Percentiles rank a stretch among this genome's conserved stretches.
Conservation (phyloP, 139 green algal species). For the Coccomyxa sp. region DNA sequence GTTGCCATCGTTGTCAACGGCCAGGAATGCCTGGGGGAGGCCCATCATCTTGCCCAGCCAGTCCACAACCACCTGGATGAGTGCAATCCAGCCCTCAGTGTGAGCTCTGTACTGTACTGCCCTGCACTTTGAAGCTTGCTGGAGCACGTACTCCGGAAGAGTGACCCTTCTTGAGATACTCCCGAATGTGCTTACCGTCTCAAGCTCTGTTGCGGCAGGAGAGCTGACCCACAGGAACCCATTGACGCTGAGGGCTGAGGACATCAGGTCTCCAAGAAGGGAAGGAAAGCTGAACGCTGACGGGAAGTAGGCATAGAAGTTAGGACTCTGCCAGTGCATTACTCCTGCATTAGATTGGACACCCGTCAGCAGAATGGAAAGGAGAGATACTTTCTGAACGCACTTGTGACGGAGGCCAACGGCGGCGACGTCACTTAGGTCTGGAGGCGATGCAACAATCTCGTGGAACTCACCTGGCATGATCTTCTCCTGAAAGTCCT, state of each 20-base stretch:
- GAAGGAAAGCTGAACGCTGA: slow-evolving; percentile 58
- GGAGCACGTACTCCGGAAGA: no score
- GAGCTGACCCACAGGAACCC: slow-evolving; percentile 65
- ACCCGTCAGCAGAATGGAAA: no score
- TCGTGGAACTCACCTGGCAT: slow-evolving; percentile 60
- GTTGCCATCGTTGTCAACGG: neutral
- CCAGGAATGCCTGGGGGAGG: slow-evolving; percentile 62
- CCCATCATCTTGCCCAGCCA: slow-evolving; percentile 72
- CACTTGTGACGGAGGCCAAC: no score
- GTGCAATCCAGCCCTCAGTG: no score
- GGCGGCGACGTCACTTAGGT: no score
- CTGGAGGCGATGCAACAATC: no score
- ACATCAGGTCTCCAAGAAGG: slow-evolving; percentile 76
- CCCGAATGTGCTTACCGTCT: no score
- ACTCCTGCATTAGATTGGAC: no score
- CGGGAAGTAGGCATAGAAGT: slow-evolving; percentile 79
- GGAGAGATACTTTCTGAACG: no score
- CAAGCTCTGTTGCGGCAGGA: slow-evolving; percentile 79
- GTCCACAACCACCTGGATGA: slow-evolving; percentile 70
- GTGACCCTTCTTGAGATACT: no score
- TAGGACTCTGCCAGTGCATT: slow-evolving; percentile 80
- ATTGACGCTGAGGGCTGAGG: slow-evolving; percentile 53
- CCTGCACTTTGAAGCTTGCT: no score
- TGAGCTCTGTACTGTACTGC: no score
- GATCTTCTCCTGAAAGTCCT: slow-evolving; percentile 60